Percentiles rank a stretch among this genome's conserved stretches.
These are phyloP conservation scores for Viola pubescens DNA, from an alignment of 441 rosid species.

Conservation along the genomic window DNA sequence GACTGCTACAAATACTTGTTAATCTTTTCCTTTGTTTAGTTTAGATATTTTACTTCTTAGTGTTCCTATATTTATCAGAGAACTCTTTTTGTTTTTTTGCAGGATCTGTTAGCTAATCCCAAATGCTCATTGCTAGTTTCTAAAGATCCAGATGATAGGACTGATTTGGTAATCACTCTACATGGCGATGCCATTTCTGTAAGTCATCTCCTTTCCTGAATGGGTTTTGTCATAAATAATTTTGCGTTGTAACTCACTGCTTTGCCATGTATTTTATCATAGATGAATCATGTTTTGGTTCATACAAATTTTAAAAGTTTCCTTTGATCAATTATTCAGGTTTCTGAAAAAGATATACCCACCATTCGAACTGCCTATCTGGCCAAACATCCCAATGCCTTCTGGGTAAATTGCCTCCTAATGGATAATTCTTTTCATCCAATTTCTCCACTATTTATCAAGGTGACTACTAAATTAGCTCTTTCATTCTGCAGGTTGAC, in stretches of 20 bases:
- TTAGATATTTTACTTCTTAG: background rate
- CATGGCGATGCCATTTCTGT: slow-evolving; percentile 83
- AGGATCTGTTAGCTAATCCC: slow-evolving; percentile 73
- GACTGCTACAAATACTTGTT: background rate
- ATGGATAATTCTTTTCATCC: background rate
- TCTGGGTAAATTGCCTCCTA: slow-evolving; percentile 55
- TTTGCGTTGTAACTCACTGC: background rate
- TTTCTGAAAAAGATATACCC: slow-evolving; percentile 47
- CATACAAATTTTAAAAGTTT: slow-evolving; percentile 3
- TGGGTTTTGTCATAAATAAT: background rate
- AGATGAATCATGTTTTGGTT: slow-evolving; percentile 3
- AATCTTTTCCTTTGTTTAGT: slow-evolving; percentile 6
- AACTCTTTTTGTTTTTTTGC: slow-evolving; percentile 19
- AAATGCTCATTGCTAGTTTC: slow-evolving; percentile 80
- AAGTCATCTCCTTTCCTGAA: slow-evolving; percentile 21
- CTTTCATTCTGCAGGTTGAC: slow-evolving; percentile 55
- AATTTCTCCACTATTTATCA: background rate
- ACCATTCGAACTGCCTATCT: slow-evolving; percentile 63
- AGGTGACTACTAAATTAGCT: slow-evolving; percentile 14
- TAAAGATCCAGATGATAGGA: slow-evolving; percentile 79
- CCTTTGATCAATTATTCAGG: slow-evolving; percentile 31
- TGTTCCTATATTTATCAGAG: slow-evolving; percentile 4
- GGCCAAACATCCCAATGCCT: slow-evolving; percentile 84
- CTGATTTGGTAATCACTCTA: slow-evolving; percentile 68
- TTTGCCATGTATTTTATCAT: slow-evolving; percentile 6